phyloP scores from a whole-genome alignment of 768 basidiomycete species.

The Stropharia rugosoannulata region DNA sequence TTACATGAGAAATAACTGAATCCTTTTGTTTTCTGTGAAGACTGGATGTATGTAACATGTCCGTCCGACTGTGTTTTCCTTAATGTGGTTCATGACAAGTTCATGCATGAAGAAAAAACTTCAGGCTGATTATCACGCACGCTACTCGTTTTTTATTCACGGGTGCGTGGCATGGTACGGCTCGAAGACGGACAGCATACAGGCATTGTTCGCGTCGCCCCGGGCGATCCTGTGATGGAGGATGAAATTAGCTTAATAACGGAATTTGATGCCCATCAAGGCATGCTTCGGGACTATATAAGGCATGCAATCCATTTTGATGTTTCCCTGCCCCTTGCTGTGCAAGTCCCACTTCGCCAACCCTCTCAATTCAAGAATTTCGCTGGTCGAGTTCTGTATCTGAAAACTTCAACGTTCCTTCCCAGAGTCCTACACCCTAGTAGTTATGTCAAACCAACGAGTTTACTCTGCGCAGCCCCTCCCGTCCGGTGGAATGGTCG shows the following conservation, averaged over 20 bases:
- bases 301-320: conserved; percentile 4
- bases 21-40: background rate
- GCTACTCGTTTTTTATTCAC: background rate
- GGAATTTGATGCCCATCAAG: background rate
- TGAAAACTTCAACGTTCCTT: background rate
- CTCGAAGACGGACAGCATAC: background rate
- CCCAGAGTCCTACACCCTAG: background rate
- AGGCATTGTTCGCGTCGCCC: no score
- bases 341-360: conserved; percentile 15
- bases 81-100: background rate
- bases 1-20: no score
- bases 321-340: conserved; percentile 16
- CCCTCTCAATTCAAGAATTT: conserved; percentile 9
- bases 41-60: no score
- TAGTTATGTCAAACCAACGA: conserved; percentile 14
- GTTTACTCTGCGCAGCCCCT: conserved; percentile 18
- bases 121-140: background rate
- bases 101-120: background rate
- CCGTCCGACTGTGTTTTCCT: background rate
- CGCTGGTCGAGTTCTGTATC: conserved; percentile 19
- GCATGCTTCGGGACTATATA: conserved; percentile 2
- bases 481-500: conserved; percentile 21
- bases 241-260: background rate
- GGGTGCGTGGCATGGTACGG: no score
- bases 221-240: background rate